These are phyloP conservation scores for Rusavskia elegans DNA, from an alignment of 495 filamentous ascomycete genomes.

Conservation along the genomic window DNA sequence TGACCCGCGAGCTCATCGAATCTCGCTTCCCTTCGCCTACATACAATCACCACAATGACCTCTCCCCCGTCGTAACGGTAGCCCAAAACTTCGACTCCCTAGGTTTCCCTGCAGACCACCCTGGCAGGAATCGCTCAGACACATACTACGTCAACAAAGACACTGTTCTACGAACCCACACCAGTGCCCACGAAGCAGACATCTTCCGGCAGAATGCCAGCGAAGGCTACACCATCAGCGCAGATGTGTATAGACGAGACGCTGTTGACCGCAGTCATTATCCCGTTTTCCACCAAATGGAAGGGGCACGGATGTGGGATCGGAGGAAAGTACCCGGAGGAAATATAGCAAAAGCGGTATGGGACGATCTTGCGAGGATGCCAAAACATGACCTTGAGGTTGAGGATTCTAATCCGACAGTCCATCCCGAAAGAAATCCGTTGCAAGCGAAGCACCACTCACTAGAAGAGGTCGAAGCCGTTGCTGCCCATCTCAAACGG, in stretches of 20 bases:
- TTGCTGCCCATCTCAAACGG: conserved; percentile 77
- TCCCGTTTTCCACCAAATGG: conserved; percentile 98
- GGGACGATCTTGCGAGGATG: conserved; percentile 47
- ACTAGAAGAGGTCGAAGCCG: conserved; percentile 61
- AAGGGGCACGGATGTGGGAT: conserved; percentile 86
- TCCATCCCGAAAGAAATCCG: conserved; percentile 68
- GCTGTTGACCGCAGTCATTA: conserved; percentile 90
- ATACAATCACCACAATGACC: conserved; percentile 60
- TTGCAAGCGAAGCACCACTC: conserved; percentile 57
- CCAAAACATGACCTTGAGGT: conserved; percentile 57
- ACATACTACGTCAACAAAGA: conserved; percentile 88
- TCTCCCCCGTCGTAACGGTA: conserved; percentile 74
- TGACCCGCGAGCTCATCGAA: conserved; percentile 85
- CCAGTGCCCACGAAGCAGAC: conserved; percentile 80
- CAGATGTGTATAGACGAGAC: conserved; percentile 94
- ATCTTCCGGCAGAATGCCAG: conserved; percentile 51
- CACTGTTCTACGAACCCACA: conserved; percentile 83
- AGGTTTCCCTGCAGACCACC: conserved; percentile 76
- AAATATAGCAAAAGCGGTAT: conserved; percentile 45
- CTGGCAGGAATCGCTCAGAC: conserved; percentile 72
- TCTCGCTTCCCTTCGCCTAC: conserved; percentile 61
- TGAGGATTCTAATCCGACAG: conserved; percentile 70
- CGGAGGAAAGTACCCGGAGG: conserved; percentile 38
- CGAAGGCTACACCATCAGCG: conserved; percentile 74
- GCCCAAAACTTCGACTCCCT: conserved; percentile 90